These are phyloP conservation scores for Chlorella variabilis DNA, from an alignment of 163 green algal species.

Conservation along the genomic window DNA sequence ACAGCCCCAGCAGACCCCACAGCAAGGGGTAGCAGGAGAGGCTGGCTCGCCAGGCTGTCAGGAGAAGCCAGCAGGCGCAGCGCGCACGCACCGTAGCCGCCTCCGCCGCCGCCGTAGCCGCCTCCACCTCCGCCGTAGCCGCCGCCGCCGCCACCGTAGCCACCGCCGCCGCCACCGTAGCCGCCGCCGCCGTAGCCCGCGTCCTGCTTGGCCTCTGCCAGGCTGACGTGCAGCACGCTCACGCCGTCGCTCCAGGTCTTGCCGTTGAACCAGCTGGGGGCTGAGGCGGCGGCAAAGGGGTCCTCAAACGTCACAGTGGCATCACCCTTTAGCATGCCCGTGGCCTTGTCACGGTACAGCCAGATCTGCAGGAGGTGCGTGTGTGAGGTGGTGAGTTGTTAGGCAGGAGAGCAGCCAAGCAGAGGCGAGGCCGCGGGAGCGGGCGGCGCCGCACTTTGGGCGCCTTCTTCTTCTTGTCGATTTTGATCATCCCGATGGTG, in stretches of 20 bases:
- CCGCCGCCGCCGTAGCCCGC: constrained; percentile 45
- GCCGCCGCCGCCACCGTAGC: constrained; percentile 27
- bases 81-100: constrained; percentile 24
- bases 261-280: constrained; percentile 89
- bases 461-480: constrained; percentile 84
- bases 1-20: too few relatives aligned
- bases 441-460: constrained; percentile 51
- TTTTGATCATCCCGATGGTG: constrained; percentile 83
- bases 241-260: constrained; percentile 69
- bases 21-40: background rate
- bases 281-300: constrained; percentile 82
- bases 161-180: constrained; percentile 28
- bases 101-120: constrained; percentile 21
- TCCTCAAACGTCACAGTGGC: constrained; percentile 87
- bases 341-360: constrained; percentile 90
- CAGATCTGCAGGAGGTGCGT: constrained; percentile 60
- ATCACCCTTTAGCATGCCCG: constrained; percentile 88
- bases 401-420: background rate
- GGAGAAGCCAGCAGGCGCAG: background rate
- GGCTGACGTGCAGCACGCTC: constrained; percentile 63
- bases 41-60: too few relatives aligned
- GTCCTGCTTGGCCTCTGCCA: constrained; percentile 67
- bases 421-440: background rate
- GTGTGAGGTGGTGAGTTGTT: background rate
- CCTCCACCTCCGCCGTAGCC: constrained; percentile 22